Conservation (phyloP, 495 filamentous ascomycete genomes). For the Neurospora discreta region DNA sequence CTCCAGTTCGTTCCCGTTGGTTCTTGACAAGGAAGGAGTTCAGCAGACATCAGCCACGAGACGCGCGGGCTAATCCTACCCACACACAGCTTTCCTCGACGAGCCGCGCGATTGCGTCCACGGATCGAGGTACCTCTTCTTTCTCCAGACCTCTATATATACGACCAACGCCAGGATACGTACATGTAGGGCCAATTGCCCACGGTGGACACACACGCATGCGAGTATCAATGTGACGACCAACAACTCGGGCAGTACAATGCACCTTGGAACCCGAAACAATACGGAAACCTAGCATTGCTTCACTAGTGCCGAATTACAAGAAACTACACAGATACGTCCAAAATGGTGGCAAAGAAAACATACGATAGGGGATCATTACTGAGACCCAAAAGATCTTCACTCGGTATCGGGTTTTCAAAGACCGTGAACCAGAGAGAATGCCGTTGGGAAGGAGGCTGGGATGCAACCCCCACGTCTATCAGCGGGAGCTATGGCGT, state of each 20-base stretch:
- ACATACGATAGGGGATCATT: not conserved
- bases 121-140: not conserved
- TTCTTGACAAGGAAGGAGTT: not conserved
- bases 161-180: not conserved
- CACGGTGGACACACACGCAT: not conserved
- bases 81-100: not conserved
- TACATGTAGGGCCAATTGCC: not conserved
- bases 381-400: not conserved
- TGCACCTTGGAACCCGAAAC: not conserved
- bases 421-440: not conserved
- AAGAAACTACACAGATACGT: not conserved
- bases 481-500: not conserved
- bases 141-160: not conserved
- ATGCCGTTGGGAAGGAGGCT: not conserved
- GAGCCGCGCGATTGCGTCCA: not conserved
- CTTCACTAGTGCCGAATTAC: not conserved
- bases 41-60: not conserved
- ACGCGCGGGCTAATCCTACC: not conserved
- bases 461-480: not conserved
- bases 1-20: not conserved
- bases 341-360: not conserved
- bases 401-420: not conserved
- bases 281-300: not conserved
- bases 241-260: not conserved
- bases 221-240: not conserved